Base-by-base conservation (phyloP, 768 basidiomycete species). In the Russula virescens region DNA sequence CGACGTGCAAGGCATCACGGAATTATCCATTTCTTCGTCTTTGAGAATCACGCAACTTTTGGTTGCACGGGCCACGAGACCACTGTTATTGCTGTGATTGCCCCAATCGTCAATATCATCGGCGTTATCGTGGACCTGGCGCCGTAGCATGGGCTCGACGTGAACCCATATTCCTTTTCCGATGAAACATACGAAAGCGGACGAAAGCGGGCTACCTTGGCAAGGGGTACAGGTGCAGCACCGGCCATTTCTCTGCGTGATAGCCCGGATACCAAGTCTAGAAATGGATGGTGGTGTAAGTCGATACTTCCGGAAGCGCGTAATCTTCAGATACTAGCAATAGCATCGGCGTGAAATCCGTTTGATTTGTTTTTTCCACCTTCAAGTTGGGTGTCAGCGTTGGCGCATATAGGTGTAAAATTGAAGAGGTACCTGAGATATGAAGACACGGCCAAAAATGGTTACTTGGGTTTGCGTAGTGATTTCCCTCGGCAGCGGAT, bases 401-500 rank as follows among this genome's bases (percentile, higher is more conserved):
- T n/a, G n/a, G n/a, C n/a, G n/a, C n/a, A n/a, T 18, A n/a, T n/a
- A 23, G 21, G n/a, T 26, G 43, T 31, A 28, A 26, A 31, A 23
- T 16, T 16, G 8, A 43, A 14, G 26, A 66, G 70, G 35, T 66
- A 83, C 90, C 86, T 49, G 88, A 85, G 47, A 77, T 76, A 66
- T 88, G 77, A 0, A 94, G 76, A 62, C 88, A 88, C 48, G 73
- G 76, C 88, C 88, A 93, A 72, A 93, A 93, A 66, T 91, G 89
- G 68, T 94, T 94, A 2, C 85, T 85, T 0, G 85, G 85, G 68
- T 88, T 83, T 1, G 85, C 88, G 67, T 85, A 94, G 71, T 94
- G 91, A 71, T 90, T 88, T 0, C 91, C 91, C 2, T 78, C 76
- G 60, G 78, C 77, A 0, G 88, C 85, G 0, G 90, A 91, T 70